Evolutionary conservation across 305 asterid genomes (phyloP).

Genomic region (Fraxinus paxiana): DNA sequence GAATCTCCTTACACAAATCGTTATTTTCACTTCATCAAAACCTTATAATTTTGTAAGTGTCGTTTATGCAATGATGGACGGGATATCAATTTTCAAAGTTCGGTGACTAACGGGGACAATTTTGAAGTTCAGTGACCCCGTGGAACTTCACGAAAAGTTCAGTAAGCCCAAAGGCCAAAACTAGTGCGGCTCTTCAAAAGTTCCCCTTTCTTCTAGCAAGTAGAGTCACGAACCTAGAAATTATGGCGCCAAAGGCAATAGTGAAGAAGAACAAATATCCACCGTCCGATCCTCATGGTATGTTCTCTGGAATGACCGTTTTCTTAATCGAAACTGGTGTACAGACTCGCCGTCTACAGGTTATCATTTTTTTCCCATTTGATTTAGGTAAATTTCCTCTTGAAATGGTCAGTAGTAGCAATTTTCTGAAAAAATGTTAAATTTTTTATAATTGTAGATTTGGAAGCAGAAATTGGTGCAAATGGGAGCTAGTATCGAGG

Average conservation of each 20-base stretch:
- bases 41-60: background rate
- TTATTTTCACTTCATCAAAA: background rate
- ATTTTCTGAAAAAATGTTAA: background rate
- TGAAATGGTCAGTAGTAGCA: background rate
- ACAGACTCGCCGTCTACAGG: conserved; percentile 74
- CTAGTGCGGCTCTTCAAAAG: background rate
- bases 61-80: background rate
- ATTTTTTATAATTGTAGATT: conserved; percentile 40
- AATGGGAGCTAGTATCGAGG: conserved; percentile 71
- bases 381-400: background rate
- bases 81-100: background rate
- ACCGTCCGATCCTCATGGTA: conserved; percentile 68
- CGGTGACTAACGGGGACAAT: background rate
- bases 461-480: conserved; percentile 83
- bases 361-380: conserved; percentile 11
- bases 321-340: conserved; percentile 53
- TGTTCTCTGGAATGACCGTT: conserved; percentile 64
- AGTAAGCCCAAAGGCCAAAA: background rate
- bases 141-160: background rate
- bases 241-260: conserved; percentile 72
- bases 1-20: background rate
- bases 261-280: conserved; percentile 40
- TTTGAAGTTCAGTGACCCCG: background rate
- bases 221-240: background rate
- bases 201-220: background rate